phyloP scores from a whole-genome alignment of 2,329 filamentous ascomycete species.

The Epicoccum nigrum region DNA sequence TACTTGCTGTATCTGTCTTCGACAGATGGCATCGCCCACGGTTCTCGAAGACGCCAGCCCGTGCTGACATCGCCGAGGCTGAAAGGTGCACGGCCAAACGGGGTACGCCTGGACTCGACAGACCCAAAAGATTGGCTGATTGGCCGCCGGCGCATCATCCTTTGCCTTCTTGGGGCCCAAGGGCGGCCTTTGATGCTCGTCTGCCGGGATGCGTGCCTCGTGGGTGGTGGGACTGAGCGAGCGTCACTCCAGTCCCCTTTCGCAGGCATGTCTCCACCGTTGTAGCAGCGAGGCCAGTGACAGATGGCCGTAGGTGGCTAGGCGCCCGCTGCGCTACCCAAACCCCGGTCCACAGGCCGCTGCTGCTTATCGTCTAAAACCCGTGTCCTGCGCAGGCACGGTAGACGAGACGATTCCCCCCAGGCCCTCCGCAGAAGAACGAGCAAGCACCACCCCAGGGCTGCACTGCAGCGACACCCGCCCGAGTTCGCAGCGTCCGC shows the following conservation, averaged over 20 bases:
- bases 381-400: constrained; percentile 16
- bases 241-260: constrained; percentile 9
- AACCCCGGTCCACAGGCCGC: constrained; percentile 3
- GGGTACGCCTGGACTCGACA: constrained; percentile 11
- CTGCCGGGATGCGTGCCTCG: constrained; percentile 7
- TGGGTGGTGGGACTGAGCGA: constrained; percentile 10
- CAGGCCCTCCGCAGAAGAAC: constrained; percentile 8
- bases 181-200: constrained; percentile 9
- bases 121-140: constrained; percentile 16
- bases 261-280: constrained; percentile 14
- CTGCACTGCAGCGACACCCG: constrained; percentile 23
- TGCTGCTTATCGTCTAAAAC: constrained; percentile 6
- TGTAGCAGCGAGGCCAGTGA: constrained; percentile 11
- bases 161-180: constrained; percentile 1
- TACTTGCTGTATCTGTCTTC: constrained; percentile 8
- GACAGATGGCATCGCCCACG: constrained; percentile 13
- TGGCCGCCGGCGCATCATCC: constrained; percentile 13
- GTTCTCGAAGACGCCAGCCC: constrained; percentile 7
- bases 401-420: constrained; percentile 7
- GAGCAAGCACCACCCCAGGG: constrained; percentile 5
- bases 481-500: constrained; percentile 28
- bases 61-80: constrained; percentile 13
- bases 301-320: constrained; percentile 2
- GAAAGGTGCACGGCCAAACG: neutral
- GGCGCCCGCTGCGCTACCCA: constrained; percentile 1